Base-by-base conservation (phyloP, 23 red algal genomes). In the Gracilaria vermiculophylla region DNA sequence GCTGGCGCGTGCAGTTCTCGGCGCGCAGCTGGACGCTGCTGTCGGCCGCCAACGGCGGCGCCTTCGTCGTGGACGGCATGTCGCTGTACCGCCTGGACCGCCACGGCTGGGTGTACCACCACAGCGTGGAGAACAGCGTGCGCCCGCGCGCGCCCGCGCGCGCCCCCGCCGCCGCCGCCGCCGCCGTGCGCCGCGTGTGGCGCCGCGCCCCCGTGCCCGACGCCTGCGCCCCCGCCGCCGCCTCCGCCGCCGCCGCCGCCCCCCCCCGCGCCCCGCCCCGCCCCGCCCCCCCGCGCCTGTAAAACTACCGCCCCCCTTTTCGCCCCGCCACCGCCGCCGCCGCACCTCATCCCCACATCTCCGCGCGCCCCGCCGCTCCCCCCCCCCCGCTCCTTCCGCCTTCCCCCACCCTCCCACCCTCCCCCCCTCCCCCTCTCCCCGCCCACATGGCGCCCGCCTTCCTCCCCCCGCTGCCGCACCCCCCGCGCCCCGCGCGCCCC, bases 1-100 rank as follows among this genome's bases (percentile, higher is more conserved):
- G 96, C 2, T 98, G 96, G 96, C 75, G 88, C 28, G 23, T 94
- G 47, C 66, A 60, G 32, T 67, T 55, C 51, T 57, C 54, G 67
- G 34, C 52, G 35, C 79, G 70, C 43, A 54, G 47, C 41, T 85
- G 90, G 90, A 78, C 62, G 27, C 40, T 81, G 57, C 34, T 82
- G 60, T 55, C 57, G 49, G 19, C 75, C 16, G 45, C 29, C 3
- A 61, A 21, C 49, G 40, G 80, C 19, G 67, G 53, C 47, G 69
- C 51, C 21, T 36, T 77, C 9, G 74, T 94, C 1, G 29, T 81
- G 27, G 91, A 94, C 66, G 92, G 81, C 25, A 49, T 94, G 58
- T 85, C 78, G 56, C 58, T 94, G 32, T 94, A 94, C 64, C 47
- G 51, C 9, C 51, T 94, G 28, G 82, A 86, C 50, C 34, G 20